Base-by-base conservation (phyloP, 352 stramenopile species). In the Globisporangium radiosum region DNA sequence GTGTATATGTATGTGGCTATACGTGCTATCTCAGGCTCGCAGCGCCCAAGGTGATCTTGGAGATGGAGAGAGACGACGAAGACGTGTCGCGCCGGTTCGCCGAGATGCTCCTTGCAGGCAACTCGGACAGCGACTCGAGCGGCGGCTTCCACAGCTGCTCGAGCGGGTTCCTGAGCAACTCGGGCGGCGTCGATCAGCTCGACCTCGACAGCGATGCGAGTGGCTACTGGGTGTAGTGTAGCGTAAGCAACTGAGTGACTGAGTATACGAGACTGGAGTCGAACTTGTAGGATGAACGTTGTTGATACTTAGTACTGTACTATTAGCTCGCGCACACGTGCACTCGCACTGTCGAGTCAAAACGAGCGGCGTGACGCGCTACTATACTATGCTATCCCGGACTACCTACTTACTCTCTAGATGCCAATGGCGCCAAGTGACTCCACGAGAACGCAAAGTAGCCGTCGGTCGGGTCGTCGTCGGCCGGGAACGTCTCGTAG, bases 111-210 rank as follows among this genome's bases (percentile, higher is more conserved):
- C 50, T 62, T 2, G 61, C 55, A 4, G 60, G 50, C 4, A 55
- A 63, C 19, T 65, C 60, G 5, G 61, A n/a, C 14, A 76, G 73
- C 39, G 73, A 76, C 4, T 72, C 71, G 36, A 88, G 77, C 56
- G 78, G 79, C 1, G 78, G 79, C 1, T 83, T 89, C 60, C 47
- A 87, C 49, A 91, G 67, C 53, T 87, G 81, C 55, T 88, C 75
- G 44, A 73, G 65, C 36, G 63, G 59, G 15, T 68, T 66, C 10
- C 39, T 77, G 25, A 82, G 71, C 17, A 73, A 65, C 36, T 81
- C 74, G n/a, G 75, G 72, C 25, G 75, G 72, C 25, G 60, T 70
- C 44, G 64, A 71, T 19, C 64, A 62, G 59, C 52, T 81, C 60
- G 72, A 81, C 56, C 50, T 62, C 19, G 55, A 61, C 25, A 65